Evolutionary conservation across 2,329 filamentous ascomycete genomes (phyloP).

Genomic region (Fusarium drepaniforme): DNA sequence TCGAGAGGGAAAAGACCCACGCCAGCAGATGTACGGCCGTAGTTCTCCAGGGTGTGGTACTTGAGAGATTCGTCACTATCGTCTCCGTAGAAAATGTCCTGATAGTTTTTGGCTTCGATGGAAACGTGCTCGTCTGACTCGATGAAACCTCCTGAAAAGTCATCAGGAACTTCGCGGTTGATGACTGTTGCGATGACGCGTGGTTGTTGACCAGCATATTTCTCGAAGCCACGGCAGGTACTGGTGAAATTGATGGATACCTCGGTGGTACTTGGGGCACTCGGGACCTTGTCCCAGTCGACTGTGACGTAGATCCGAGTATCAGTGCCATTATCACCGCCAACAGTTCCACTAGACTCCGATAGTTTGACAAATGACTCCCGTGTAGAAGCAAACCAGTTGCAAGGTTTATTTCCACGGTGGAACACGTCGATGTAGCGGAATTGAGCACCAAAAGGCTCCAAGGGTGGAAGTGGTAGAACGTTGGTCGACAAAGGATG

Average conservation of each 20-base stretch:
- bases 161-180: slow-evolving; percentile 59
- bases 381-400: slow-evolving; percentile 45
- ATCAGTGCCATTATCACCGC: slow-evolving; percentile 47
- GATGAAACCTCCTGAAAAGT: slow-evolving; percentile 70
- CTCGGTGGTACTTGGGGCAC: slow-evolving; percentile 54
- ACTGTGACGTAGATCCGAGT: slow-evolving; percentile 47
- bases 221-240: slow-evolving; percentile 57
- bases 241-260: slow-evolving; percentile 67
- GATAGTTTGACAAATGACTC: slow-evolving; percentile 52
- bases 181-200: slow-evolving; percentile 67
- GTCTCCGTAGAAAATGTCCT: slow-evolving; percentile 51
- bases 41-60: slow-evolving; percentile 65
- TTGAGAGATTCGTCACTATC: slow-evolving; percentile 44
- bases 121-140: slow-evolving; percentile 70
- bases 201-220: slow-evolving; percentile 54
- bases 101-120: slow-evolving; percentile 66
- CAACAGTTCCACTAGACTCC: slow-evolving; percentile 43
- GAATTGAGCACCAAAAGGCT: slow-evolving; percentile 46
- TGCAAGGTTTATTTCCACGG: slow-evolving; percentile 47
- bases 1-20: slow-evolving; percentile 68
- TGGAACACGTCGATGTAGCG: slow-evolving; percentile 53
- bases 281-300: slow-evolving; percentile 53
- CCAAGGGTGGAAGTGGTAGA: slow-evolving; percentile 49
- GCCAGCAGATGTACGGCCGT: slow-evolving; percentile 70
- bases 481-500: slow-evolving; percentile 60